phyloP scores from a whole-genome alignment of 2,329 filamentous ascomycete genomes.

The Sphaerulina musiva region DNA sequence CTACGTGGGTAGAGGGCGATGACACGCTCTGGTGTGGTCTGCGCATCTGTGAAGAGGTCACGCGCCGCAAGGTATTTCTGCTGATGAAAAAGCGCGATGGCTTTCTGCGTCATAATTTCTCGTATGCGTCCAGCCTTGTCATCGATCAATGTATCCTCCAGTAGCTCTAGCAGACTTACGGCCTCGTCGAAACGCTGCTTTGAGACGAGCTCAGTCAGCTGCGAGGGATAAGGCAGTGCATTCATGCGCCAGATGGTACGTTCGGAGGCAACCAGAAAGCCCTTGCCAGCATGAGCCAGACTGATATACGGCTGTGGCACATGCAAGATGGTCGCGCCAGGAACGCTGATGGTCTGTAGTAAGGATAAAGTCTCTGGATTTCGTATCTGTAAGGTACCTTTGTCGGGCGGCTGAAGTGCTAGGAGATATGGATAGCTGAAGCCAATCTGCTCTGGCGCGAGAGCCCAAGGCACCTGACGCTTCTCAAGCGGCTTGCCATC shows the following conservation, averaged over 20 bases:
- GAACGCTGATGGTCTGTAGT: constrained; percentile 75
- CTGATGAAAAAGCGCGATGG: constrained; percentile 72
- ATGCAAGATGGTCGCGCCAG: constrained; percentile 76
- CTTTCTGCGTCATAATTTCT: constrained; percentile 86
- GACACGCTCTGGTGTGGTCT: constrained; percentile 82
- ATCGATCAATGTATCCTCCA: constrained; percentile 82
- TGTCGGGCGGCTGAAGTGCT: constrained; percentile 73
- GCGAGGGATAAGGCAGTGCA: constrained; percentile 81
- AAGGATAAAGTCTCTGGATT: constrained; percentile 90
- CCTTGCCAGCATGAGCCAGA: constrained; percentile 91
- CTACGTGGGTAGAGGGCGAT: constrained; percentile 74
- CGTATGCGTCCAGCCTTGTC: constrained; percentile 75
- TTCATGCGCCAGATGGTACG: constrained; percentile 94
- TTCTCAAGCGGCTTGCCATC: constrained; percentile 75
- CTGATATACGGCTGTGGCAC: constrained; percentile 90
- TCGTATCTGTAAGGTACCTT: constrained; percentile 79
- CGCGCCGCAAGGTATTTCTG: constrained; percentile 79
- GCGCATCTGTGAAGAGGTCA: constrained; percentile 84
- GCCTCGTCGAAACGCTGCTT: constrained; percentile 78
- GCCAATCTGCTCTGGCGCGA: constrained; percentile 81
- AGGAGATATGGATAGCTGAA: constrained; percentile 97
- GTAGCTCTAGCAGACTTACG: constrained; percentile 77
- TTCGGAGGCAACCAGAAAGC: constrained; percentile 88
- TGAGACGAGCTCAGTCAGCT: constrained; percentile 74
- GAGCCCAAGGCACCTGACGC: constrained; percentile 84